Evolutionary conservation across 139 green algal genomes (phyloP), one percentile per base, ranked within the genome.

Genomic region (Coccomyxa sp.): DNA sequence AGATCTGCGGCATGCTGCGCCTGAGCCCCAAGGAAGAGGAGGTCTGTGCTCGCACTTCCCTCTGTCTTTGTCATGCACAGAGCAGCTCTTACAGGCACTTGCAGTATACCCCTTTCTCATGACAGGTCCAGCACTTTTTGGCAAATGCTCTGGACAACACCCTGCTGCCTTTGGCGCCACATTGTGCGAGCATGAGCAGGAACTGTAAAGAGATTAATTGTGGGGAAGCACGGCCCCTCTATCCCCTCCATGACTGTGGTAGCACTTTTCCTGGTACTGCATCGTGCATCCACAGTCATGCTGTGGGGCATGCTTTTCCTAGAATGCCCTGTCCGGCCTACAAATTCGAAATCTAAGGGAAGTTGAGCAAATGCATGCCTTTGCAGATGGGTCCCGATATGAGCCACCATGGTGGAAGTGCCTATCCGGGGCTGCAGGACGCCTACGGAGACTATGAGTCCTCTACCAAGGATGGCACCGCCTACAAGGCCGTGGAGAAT

Each of bases 1-100:
- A 94, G 79, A 89, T 88, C 79, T 15, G 91, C 12, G 87, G 88
- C 79, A 66, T 93, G 57, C 88, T 96, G 76, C 88, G 93, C 75
- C 88, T 95, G 15, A 82, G 78, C 1, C 78, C 82, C 28, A 83
- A 91, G 59, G 91, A 93, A 31, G 92, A 96, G 90, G 60, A 87
- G 60, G 83, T 90, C 59, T 67, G 82, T 81, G 32, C 63, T 21
- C 9, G 25, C 16, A 18, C 23, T 51, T 67, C 18, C 18, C 51
- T 14, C 7, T 67, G 17, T 18, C 18, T 71, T 25, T 71, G 18
- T 25, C 9, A 11, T 15, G 1, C 63, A 71, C 63, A 71, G 63
- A 25, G 63, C 18, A 21, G 21, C 63, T 25, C 63, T 71, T 28
- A 28, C 4, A 71, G 18, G 21, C 63, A 28, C 18, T 25, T 21